These are phyloP conservation scores for Torrubiella hemipterigena DNA, from an alignment of 2,329 filamentous ascomycete species.

Conservation along the genomic window DNA sequence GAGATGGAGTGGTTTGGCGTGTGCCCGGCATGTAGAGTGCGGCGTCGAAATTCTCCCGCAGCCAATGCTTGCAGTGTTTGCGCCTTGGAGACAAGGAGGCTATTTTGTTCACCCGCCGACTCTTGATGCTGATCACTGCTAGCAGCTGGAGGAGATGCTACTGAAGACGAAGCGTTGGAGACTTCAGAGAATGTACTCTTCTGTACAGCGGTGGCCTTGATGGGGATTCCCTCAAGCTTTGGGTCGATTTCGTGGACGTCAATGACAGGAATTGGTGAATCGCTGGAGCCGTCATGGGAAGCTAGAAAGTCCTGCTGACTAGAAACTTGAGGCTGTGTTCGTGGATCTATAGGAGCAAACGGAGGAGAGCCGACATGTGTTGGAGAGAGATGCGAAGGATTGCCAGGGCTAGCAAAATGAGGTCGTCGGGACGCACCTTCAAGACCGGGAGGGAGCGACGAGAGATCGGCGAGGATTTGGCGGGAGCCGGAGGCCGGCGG, in stretches of 20 bases:
- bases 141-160: conserved; percentile 13
- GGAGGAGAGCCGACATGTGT: conserved; percentile 23
- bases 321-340: conserved; percentile 27
- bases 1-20: conserved; percentile 50
- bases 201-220: conserved; percentile 41
- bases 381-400: conserved; percentile 22
- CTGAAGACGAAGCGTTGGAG: conserved; percentile 13
- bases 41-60: conserved; percentile 35
- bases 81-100: too few species aligned
- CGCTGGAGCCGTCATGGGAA: conserved; percentile 16
- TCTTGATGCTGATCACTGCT: conserved; percentile 5
- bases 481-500: background rate
- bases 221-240: conserved; percentile 45
- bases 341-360: conserved; percentile 29
- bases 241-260: conserved; percentile 47
- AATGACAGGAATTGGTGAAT: conserved; percentile 32
- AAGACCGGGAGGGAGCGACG: conserved; percentile 19
- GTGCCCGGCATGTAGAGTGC: conserved; percentile 52
- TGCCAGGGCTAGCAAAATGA: conserved; percentile 16
- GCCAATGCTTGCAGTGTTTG: conserved; percentile 33
- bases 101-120: too few species aligned
- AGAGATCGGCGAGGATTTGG: conserved; percentile 8
- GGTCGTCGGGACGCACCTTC: conserved; percentile 22
- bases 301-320: conserved; percentile 22
- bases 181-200: conserved; percentile 37